phyloP scores from a whole-genome alignment of 768 basidiomycete species.

The Naganishia randhawae region DNA sequence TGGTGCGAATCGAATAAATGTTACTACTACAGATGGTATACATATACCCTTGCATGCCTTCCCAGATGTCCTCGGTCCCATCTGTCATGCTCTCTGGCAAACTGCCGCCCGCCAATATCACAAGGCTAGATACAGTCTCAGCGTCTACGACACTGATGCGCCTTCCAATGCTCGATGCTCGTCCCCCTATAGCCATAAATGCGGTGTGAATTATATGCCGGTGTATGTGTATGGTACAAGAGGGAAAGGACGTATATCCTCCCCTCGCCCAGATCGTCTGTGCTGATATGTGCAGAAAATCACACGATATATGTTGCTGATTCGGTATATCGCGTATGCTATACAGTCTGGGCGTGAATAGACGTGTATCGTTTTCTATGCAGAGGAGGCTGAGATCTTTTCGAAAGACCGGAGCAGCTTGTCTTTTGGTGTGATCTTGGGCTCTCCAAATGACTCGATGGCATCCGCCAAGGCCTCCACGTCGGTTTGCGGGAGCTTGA shows the following conservation, averaged over 20 bases:
- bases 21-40: background rate
- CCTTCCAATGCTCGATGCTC: constrained; percentile 14
- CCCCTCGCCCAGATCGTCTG: background rate
- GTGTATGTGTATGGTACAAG: constrained; percentile 8
- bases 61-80: background rate
- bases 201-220: constrained; percentile 20
- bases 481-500: constrained; percentile 41
- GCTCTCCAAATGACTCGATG: constrained; percentile 51
- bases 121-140: background rate
- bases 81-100: background rate
- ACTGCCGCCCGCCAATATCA: background rate
- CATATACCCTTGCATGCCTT: background rate
- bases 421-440: constrained; percentile 48
- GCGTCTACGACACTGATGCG: background rate
- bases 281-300: constrained; percentile 2
- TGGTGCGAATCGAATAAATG: background rate
- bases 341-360: background rate
- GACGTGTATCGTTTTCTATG: background rate
- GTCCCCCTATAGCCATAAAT: background rate
- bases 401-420: constrained; percentile 42
- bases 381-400: background rate
- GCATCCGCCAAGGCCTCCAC: constrained; percentile 43
- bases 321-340: constrained; percentile 8
- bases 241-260: background rate
- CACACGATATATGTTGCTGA: constrained; percentile 19